Evolutionary conservation across 805 yeast species (phyloP).

Genomic region (Pichia scutulata): DNA sequence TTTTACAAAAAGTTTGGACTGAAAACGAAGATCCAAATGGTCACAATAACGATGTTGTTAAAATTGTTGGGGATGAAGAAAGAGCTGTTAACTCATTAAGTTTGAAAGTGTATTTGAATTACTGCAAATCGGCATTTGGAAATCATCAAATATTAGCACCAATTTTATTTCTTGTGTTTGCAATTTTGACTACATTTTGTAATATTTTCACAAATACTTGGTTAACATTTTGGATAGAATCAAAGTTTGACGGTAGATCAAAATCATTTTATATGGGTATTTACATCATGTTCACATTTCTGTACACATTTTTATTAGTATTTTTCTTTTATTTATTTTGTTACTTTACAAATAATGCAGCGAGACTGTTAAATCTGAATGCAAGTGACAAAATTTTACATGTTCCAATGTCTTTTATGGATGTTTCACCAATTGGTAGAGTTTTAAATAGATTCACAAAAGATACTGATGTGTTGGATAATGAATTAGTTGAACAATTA

Average conservation of each 20-base stretch:
- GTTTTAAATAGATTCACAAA: slow-evolving; percentile 80
- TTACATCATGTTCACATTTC: slow-evolving; percentile 52
- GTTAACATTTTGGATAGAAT: slow-evolving; percentile 75
- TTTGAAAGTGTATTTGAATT: slow-evolving; percentile 40
- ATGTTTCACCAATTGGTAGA: slow-evolving; percentile 83
- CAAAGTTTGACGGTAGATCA: slow-evolving; percentile 39
- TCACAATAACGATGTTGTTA: slow-evolving; percentile 19
- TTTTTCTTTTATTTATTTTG: slow-evolving; percentile 40
- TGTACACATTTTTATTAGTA: slow-evolving; percentile 38
- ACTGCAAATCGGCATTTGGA: slow-evolving; percentile 51
- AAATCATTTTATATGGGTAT: slow-evolving; percentile 66
- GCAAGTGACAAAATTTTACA: slow-evolving; percentile 47
- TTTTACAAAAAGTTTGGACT: background rate
- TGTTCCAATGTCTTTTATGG: slow-evolving; percentile 79
- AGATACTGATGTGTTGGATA: slow-evolving; percentile 79
- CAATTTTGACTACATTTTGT: slow-evolving; percentile 38
- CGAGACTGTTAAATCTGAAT: slow-evolving; percentile 48
- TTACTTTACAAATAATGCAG: slow-evolving; percentile 43
- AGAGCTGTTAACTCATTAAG: slow-evolving; percentile 51
- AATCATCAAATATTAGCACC: slow-evolving; percentile 30
- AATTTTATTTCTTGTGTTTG: slow-evolving; percentile 17
- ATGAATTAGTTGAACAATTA: slow-evolving; percentile 64
- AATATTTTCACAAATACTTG: slow-evolving; percentile 61
- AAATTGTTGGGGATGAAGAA: slow-evolving; percentile 43
- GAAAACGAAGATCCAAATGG: background rate